Evolutionary conservation across 2,329 filamentous ascomycete genomes (phyloP), one percentile per base, ranked within the genome.

Genomic region (Aspergillus puulaauensis): DNA sequence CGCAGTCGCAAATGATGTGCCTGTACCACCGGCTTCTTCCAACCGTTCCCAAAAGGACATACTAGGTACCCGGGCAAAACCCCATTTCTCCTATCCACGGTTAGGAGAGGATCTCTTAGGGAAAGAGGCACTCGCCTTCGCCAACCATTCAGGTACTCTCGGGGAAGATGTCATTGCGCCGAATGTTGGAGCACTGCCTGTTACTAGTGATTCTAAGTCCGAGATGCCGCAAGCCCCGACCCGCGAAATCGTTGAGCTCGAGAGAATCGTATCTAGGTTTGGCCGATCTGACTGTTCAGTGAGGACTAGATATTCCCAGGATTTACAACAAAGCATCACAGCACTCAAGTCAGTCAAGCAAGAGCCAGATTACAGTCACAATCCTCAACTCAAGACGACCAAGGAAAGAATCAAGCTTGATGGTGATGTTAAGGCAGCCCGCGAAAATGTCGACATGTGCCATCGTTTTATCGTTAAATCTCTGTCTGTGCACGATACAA

Each of bases 311-410:
- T 79, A 79, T 55, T 73, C 70, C 2, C 47, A 63, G 19, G 76
- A 79, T 46, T 59, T 80, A 50, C 62, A 70, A 31, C 55, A 70
- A 4, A 79, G 77, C 52, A 71, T 79, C 40, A 46, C 66, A 14
- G 70, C 75, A 12, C 60, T 78, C 2, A 64, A 68, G 51, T 37
- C 6, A 49, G 40, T 24, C 6, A n/a, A 3, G 3, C n/a, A 40
- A 44, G n/a, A 44, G 9, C 14, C 27, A 5, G 31, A 43, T 14
- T 9, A 27, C 14, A 8, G 4, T 11, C 23, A 11, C 23, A 27
- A 6, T 11, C 7, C 4, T 19, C 37, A 37, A 19, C 12, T 47
- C 14, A 40, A 58, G 43, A 24, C 55, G 11, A 39, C 7, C 2
- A 39, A 27, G 6, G 56, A 48, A 14, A 41, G 40, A 19, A 9